Base-by-base conservation (phyloP, 108 stramenopile genomes). In the Discostella stelligeroides region DNA sequence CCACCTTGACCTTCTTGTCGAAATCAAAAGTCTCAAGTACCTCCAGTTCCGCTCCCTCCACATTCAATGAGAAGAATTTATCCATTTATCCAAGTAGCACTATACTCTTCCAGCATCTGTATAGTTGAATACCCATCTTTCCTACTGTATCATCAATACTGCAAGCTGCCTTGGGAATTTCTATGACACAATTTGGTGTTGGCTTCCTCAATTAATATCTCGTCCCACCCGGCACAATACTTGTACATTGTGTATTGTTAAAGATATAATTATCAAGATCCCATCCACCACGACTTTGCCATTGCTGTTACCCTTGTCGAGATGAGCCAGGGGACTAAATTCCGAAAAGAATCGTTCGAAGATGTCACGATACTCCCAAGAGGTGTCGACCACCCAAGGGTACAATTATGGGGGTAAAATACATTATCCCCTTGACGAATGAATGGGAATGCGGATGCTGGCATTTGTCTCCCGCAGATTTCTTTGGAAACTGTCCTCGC, bases 191-290 rank as follows among this genome's bases (percentile, higher is more conserved):
- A 18, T 25, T 42, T 62, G 42, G 40, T 28, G 27, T 45, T 62
- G 23, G 20, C 40, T 23, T 41, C 61, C 27, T 62, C 61, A 43
- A 62, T 62, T 9, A 62, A 21, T 18, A 62, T 42, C n/a, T 42
- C 61, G 45, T 62, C 45, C 61, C 61, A 62, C 40, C 61, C 61
- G 13, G 28, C 43, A 62, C 61, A 62, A 21, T 62, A 24, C 45
- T 62, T 42, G 45, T 46, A 62, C 41, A 28, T 27, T 18, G 27
- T 43, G 61, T 14, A 45, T 62, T 62, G 5, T 12, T 25, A 45
- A 62, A 62, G 1, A 42, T 46, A 21, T 45, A 13, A 10, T 42
- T 42, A 43, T 62, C 61, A 9, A 62, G 27, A 28, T n/a, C n/a
- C 24, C 61, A 62, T 42, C 61, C 61, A 62, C 61, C 42, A 62